Base-by-base conservation (phyloP, 2,329 filamentous ascomycete genomes). In the Aspergillus sojae region DNA sequence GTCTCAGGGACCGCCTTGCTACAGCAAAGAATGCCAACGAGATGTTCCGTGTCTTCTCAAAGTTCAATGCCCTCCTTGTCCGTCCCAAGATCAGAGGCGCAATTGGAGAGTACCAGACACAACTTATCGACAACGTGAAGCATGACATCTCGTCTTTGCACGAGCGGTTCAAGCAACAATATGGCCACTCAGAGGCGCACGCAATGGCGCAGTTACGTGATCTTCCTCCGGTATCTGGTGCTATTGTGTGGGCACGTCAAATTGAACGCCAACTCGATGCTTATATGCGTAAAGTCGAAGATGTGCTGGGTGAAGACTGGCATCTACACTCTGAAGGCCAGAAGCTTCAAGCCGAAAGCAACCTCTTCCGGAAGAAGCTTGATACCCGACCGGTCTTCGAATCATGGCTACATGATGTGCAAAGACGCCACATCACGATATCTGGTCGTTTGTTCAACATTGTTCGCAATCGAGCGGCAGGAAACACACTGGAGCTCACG, bases 21-120 rank as follows among this genome's bases (percentile, higher is more conserved):
- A 97, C 93, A 7, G 94, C 95, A 14, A 97, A 96, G 84, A 97
- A 93, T 66, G 95, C 95, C 46, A 98, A 96, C 75, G 96, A 99
- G 80, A 99, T 99, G 95, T 99, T 99, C 78, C 91, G 96, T 60
- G 95, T 99, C 65, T 99, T 99, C 78, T 98, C 95, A 59, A 98
- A 98, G 77, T 99, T 99, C 86, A 99, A 99, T 76, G 95, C 95
- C 2, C 89, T 99, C 34, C 96, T 99, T 71, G 94, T 99, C 62
- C 89, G 95, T 64, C 95, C 95, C n/a, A 99, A 99, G 84, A 98
- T 99, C 80, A 90, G 95, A 68, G 94, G 96, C 69, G 96, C 95
- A 61, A 99, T 99, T 73, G 92, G 93, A 50, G 94, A 99, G 80
- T 99, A 99, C 76, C 95, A 99, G 78, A 95, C 94, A 5, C 94